Conservation (phyloP, 176 grass and related monocot species). For the Aegilops sharonensis region DNA sequence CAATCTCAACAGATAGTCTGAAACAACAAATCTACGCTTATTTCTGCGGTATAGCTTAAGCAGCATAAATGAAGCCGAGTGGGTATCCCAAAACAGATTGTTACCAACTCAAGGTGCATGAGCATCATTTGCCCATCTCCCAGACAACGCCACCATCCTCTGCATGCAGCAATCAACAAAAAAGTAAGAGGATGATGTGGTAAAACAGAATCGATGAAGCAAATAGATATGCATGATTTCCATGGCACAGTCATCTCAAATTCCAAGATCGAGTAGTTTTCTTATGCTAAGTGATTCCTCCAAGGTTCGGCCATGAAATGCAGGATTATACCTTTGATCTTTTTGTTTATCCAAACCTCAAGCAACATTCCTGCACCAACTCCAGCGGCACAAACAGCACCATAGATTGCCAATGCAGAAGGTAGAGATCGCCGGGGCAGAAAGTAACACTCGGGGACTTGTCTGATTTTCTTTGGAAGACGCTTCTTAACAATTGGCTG, state of each 20-base stretch:
- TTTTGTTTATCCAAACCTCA: conserved; percentile 92
- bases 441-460: conserved; percentile 91
- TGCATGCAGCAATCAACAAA: conserved; percentile 43
- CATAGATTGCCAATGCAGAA: conserved; percentile 61
- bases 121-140: conserved; percentile 64
- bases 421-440: conserved; percentile 58
- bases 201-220: conserved; percentile 1
- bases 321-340: conserved; percentile 68
- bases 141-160: conserved; percentile 79
- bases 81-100: not conserved
- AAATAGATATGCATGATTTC: not conserved
- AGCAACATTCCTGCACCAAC: conserved; percentile 77
- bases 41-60: not conserved
- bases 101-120: not conserved
- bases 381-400: conserved; percentile 54
- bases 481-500: conserved; percentile 67
- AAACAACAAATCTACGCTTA: not conserved
- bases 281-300: not conserved
- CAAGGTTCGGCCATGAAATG: not conserved
- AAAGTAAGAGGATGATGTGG: conserved; percentile 31
- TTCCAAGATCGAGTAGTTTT: not conserved
- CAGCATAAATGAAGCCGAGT: not conserved
- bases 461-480: conserved; percentile 90
- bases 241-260: not conserved
- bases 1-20: not conserved